These are phyloP conservation scores for Coemansia sp. DNA, from an alignment of 192 early-diverging fungal genomes.

Conservation along the genomic window DNA sequence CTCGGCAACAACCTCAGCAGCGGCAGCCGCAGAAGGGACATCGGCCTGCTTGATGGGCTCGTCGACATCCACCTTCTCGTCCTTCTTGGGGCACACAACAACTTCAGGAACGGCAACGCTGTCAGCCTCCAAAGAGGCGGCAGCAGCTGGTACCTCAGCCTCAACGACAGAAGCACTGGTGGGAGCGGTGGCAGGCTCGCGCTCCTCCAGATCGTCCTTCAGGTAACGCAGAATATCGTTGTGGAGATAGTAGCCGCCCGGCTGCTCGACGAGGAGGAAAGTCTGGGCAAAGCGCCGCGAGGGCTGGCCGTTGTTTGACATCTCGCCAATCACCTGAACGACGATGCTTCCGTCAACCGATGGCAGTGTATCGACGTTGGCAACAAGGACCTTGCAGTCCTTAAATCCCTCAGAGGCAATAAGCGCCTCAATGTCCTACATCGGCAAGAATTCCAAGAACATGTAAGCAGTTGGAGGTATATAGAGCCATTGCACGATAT, in stretches of 20 bases:
- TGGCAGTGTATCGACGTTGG: slow-evolving; percentile 80
- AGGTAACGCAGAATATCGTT: slow-evolving; percentile 95
- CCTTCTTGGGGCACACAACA: slow-evolving; percentile 38
- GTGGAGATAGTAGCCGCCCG: slow-evolving; percentile 86
- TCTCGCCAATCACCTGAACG: slow-evolving; percentile 88
- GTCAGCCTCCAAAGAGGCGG: slow-evolving; percentile 4
- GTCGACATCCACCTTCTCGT: slow-evolving; percentile 37
- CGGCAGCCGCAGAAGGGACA: slow-evolving; percentile 21
- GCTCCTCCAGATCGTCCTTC: slow-evolving; percentile 78
- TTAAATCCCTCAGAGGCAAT: slow-evolving; percentile 76
- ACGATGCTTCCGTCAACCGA: slow-evolving; percentile 77
- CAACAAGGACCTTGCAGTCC: slow-evolving; percentile 83
- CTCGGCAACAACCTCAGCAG: slow-evolving; percentile 25
- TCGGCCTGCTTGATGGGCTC: slow-evolving; percentile 24
- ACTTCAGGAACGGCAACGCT: slow-evolving; percentile 13
- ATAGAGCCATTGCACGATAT: not conserved
- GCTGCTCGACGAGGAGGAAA: slow-evolving; percentile 86
- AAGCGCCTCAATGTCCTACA: slow-evolving; percentile 78
- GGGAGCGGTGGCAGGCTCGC: slow-evolving; percentile 28
- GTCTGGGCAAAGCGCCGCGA: slow-evolving; percentile 90
- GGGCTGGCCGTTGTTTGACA: slow-evolving; percentile 78
- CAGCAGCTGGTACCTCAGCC: slow-evolving; percentile 6
- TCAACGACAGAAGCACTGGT: slow-evolving; percentile 7
- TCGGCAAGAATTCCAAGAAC: not conserved
- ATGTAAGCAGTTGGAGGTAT: slow-evolving; percentile 21